phyloP scores from a whole-genome alignment of 352 stramenopile genomes.

The Phytophthora colocasiae region DNA sequence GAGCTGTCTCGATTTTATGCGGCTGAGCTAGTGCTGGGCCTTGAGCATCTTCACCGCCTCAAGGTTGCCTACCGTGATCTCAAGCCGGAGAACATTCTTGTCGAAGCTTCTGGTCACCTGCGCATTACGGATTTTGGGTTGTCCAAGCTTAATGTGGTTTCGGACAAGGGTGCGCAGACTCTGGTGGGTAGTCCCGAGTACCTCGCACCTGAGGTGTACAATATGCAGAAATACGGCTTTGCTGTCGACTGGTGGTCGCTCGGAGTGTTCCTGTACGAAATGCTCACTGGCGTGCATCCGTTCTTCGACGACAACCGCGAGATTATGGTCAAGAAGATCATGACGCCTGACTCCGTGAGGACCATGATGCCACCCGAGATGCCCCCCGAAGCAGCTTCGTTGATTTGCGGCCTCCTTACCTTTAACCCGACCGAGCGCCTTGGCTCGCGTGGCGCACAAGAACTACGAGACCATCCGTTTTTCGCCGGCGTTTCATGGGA shows the following conservation, averaged over 20 bases:
- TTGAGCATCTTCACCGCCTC: conserved; percentile 96
- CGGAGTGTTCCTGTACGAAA: conserved; percentile 91
- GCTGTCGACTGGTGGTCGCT: conserved; percentile 95
- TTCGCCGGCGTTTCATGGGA: conserved; percentile 89
- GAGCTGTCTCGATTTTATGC: conserved; percentile 94
- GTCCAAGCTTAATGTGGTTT: conserved; percentile 80
- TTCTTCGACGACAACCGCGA: conserved; percentile 91
- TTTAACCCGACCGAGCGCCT: conserved; percentile 79
- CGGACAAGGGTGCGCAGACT: conserved; percentile 71
- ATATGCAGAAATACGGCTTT: conserved; percentile 78
- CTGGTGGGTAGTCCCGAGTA: conserved; percentile 91
- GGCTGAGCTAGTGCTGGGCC: conserved; percentile 94
- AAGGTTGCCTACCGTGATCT: conserved; percentile 98
- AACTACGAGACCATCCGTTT: conserved; percentile 88
- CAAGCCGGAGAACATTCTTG: conserved; percentile 97
- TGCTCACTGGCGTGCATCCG: conserved; percentile 89
- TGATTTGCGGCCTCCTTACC: conserved; percentile 80
- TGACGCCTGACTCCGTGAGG: conserved; percentile 68
- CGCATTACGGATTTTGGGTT: conserved; percentile 98
- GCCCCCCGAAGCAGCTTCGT: conserved; percentile 66
- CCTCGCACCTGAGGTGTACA: conserved; percentile 87
- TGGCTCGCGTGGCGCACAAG: conserved; percentile 58
- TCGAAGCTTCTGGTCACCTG: conserved; percentile 92
- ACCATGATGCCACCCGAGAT: conserved; percentile 75
- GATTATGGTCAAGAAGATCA: conserved; percentile 89